Evolutionary conservation across 495 filamentous ascomycete species (phyloP), one percentile per base, ranked within the genome.

Genomic region (Lasiosphaeriaceae sp.): DNA sequence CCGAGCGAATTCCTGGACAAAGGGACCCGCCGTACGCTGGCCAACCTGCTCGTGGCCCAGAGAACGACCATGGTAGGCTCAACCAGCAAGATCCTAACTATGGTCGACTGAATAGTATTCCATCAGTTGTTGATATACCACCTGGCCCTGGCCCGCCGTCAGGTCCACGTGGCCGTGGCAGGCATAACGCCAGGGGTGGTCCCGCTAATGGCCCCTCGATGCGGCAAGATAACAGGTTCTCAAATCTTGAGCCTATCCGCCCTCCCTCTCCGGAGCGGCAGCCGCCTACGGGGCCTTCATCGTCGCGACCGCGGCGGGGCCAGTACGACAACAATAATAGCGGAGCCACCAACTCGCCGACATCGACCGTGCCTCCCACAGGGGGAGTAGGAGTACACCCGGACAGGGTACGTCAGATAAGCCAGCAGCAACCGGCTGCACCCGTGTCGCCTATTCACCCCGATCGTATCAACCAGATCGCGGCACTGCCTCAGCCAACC

Each of bases 81-180:
- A 80, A 72, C 58, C 74, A 76, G 57, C 75, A 75, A 47, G 87
- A 90, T 67, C 79, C 79, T 4, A 83, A 83, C 55, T 84, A 84
- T 60, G 83, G 83, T 26, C 77, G 83, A 19, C 67, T 86, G 41
- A 84, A 80, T 56, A 69, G 79, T 8, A 77, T 80, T 46, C 71
- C 72, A n/a, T 76, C 82, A 0, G 71, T 77, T 47, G 65, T 71
- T 1, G 75, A 78, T 16, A 65, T 76, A 31, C 63, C 62, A 12
- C 19, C 62, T 5, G 65, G 77, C 8, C 19, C 62, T 5, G 65
- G 77, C 8, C 84, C 86, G 45, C 90, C 90, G 1, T 86, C 84
- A 22, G 91, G 89, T 1, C 91, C 90, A 2, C 77, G 88, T 43
- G 79, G 80, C 17, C 73, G 77, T 58, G 75, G 78, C 12, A 71